These are phyloP conservation scores for Cicer cuneatum DNA, from an alignment of 306 rosid species.

Conservation along the genomic window DNA sequence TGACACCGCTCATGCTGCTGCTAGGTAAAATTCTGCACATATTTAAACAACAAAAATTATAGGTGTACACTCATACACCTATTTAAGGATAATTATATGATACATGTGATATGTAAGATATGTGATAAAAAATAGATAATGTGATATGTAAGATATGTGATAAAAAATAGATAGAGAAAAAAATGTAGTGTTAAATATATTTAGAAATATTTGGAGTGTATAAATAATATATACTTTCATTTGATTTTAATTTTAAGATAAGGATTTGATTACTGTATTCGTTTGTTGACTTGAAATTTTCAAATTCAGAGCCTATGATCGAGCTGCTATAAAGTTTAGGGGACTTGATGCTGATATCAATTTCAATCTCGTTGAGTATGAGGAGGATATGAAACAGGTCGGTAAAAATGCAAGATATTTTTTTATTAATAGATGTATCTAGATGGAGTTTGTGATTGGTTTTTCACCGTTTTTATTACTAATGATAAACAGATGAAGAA, in stretches of 20 bases:
- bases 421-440: conserved; percentile 29
- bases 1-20: conserved; percentile 98
- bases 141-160: no score
- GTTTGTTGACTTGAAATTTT: conserved; percentile 40
- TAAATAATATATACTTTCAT: no score
- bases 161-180: no score
- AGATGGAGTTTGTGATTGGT: conserved; percentile 5
- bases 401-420: conserved; percentile 23
- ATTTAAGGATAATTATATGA: no score
- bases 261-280: conserved; percentile 34
- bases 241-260: neutral
- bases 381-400: conserved; percentile 94
- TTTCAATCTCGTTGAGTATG: conserved; percentile 88
- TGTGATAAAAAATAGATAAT: no score
- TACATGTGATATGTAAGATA: no score
- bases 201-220: no score
- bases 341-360: conserved; percentile 98
- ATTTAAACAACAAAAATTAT: neutral
- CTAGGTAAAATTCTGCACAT: conserved; percentile 64
- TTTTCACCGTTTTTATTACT: conserved; percentile 23
- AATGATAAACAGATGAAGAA: conserved; percentile 68
- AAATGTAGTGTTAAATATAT: no score
- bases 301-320: conserved; percentile 88
- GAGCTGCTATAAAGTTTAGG: conserved; percentile 97
- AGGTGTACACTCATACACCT: no score